Evolutionary conservation across 148 eudicot species (phyloP).

Genomic region (Spergularia marina): DNA sequence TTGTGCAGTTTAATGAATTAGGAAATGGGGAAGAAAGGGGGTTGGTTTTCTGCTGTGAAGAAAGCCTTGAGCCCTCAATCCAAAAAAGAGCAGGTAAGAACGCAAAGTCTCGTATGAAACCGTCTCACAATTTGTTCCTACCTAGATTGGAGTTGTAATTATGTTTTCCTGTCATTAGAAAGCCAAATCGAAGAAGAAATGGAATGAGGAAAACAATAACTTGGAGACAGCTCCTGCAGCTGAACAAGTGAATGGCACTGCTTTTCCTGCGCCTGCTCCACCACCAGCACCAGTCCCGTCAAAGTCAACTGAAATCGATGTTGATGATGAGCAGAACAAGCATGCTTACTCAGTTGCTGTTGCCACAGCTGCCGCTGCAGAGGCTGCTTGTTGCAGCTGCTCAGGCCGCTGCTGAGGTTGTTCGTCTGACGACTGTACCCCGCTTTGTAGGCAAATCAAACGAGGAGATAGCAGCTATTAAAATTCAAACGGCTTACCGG

Average conservation of each 20-base stretch:
- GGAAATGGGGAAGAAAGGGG: constrained; percentile 76
- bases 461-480: constrained; percentile 77
- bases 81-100: constrained; percentile 54
- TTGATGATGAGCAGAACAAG: constrained; percentile 56
- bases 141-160: background rate
- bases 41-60: constrained; percentile 74
- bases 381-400: constrained; percentile 83
- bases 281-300: constrained; percentile 21
- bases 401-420: constrained; percentile 90
- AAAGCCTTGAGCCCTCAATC: constrained; percentile 65
- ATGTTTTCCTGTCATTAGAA: constrained; percentile 29
- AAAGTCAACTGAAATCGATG: constrained; percentile 42
- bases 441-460: constrained; percentile 46
- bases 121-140: too few relatives aligned
- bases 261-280: constrained; percentile 20
- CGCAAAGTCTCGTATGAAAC: too few relatives aligned
- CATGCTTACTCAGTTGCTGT: constrained; percentile 79
- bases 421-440: constrained; percentile 51
- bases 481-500: constrained; percentile 78
- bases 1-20: constrained; percentile 29
- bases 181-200: constrained; percentile 44
- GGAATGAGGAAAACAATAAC: constrained; percentile 40
- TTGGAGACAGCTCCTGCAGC: constrained; percentile 28
- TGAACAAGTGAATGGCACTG: constrained; percentile 27
- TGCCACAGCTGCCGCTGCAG: constrained; percentile 82